Evolutionary conservation across 75 land plant species (phyloP).

Genomic region (Pinus taeda): DNA sequence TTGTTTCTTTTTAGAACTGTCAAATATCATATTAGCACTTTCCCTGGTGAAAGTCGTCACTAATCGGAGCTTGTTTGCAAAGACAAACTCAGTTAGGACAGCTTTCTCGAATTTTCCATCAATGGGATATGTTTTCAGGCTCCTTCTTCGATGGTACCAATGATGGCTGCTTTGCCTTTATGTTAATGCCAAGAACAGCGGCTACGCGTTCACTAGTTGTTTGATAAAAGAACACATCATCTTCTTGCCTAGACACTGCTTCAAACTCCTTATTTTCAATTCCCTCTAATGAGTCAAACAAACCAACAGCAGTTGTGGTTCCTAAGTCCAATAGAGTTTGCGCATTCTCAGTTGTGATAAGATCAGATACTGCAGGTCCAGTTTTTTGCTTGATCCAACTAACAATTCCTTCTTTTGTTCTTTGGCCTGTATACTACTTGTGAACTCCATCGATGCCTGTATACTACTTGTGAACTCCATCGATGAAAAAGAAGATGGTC

Average conservation of each 20-base stretch:
- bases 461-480: constrained; percentile 37
- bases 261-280: constrained; percentile 48
- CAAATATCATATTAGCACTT: no score
- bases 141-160: constrained; percentile 79
- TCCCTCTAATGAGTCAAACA: constrained; percentile 76
- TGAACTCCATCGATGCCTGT: no score
- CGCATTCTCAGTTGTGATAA: constrained; percentile 61
- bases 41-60: no score
- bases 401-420: constrained; percentile 73
- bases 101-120: constrained; percentile 68
- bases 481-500: constrained; percentile 35
- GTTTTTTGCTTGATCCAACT: constrained; percentile 82
- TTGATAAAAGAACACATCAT: constrained; percentile 77
- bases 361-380: constrained; percentile 58
- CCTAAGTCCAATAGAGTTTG: constrained; percentile 45
- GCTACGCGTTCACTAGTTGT: constrained; percentile 65
- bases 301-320: constrained; percentile 54
- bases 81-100: no score
- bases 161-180: constrained; percentile 50
- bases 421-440: no score
- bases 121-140: constrained; percentile 49
- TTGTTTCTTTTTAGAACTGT: no score
- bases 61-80: no score
- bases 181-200: constrained; percentile 56
- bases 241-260: constrained; percentile 82